Base-by-base conservation (phyloP, 2,329 filamentous ascomycete species). In the Zymoseptoria pseudotritici region DNA sequence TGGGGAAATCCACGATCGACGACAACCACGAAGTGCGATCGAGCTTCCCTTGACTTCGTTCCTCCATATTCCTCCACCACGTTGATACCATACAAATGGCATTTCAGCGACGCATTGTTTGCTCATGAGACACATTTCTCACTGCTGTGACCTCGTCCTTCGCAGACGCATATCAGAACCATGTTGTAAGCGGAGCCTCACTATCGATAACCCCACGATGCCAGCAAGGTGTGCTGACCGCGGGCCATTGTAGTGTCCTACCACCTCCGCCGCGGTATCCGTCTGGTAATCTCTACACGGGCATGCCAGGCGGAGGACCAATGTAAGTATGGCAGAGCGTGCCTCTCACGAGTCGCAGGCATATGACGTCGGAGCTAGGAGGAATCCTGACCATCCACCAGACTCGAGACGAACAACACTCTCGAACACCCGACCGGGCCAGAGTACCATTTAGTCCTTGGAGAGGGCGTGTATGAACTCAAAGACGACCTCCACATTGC, bases 401-500 rank as follows among this genome's bases (percentile, higher is more conserved):
- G 36, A 46, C 88, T 96, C 71, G 94, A 99, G 81, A 97, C 93
- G 57, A 96, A 94, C 76, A 99, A 97, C 73, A 88, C 86, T 49
- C 79, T 99, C 63, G 85, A 84, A 59, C 88, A 89, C 69, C 93
- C 90, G 22, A 85, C 86, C 42, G 90, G 90, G 4, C 84, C 89
- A 22, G 92, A 96, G 69, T 90, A 91, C 75, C 90, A 95, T 73
- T 87, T 99, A 67, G 86, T 96, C 51, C 91, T 93, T 54, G 94
- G 93, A 74, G 94, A 99, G 85, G 94, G 92, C 70, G 93, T 90
- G 62, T 99, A 99, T 71, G 82, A 89, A 21, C 83, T 97, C 51
- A 88, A 91, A 73, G 93, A 99, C 76, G 90, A 96, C 73, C 79
- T 99, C 26, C 88, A 91, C 67, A 86, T 99, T 59, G 93, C 94